Base-by-base conservation (phyloP, 306 rosid species). In the Parietaria judaica region DNA sequence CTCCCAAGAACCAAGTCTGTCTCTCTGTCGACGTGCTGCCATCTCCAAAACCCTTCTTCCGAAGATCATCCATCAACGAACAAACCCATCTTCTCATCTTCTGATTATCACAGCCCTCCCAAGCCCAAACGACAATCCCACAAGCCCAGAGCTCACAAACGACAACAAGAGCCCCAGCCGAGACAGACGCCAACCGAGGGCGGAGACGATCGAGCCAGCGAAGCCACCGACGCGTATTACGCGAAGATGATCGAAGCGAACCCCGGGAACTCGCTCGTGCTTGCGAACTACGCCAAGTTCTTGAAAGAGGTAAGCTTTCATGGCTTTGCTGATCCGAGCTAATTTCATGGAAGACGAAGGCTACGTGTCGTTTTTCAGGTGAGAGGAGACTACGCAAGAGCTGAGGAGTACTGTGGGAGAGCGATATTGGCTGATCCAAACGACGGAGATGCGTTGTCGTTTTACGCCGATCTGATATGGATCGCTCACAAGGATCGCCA, bases 281-380 rank as follows among this genome's bases (percentile, higher is more conserved):
- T 90, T 5, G 85, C 86, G 66, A 90, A 85, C 74, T 90, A 87
- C 65, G 97, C 91, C 4, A 91, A 77, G 81, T 91, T 87, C 76
- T 77, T 85, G 74, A 85, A 81, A 73, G 89, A 91, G 89, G 96
- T 87, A 11, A 49, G 15, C 13, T 49, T 15, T 56, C 11, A 47
- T 64, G n/a, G 6, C 39, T 45, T 14, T 8, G 37, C 5, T 36
- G n/a, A n/a, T n/a, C 14, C n/a, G 5, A 36, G 36, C 51, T 16
- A n/a, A n/a, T n/a, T 8, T 64, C n/a, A 31, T 54, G 45, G 45
- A 41, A 5, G 9, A 15, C 43, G 6, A 7, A 36, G 31, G 2
- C 31, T 4, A 44, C 68, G 54, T 34, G 34, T 41, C 45, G 45
- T 5, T 5, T 41, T 71, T 66, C 58, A 85, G 96, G 86, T 83